Base-by-base conservation (phyloP, 495 filamentous ascomycete species). In the Xylaria bambusicola region DNA sequence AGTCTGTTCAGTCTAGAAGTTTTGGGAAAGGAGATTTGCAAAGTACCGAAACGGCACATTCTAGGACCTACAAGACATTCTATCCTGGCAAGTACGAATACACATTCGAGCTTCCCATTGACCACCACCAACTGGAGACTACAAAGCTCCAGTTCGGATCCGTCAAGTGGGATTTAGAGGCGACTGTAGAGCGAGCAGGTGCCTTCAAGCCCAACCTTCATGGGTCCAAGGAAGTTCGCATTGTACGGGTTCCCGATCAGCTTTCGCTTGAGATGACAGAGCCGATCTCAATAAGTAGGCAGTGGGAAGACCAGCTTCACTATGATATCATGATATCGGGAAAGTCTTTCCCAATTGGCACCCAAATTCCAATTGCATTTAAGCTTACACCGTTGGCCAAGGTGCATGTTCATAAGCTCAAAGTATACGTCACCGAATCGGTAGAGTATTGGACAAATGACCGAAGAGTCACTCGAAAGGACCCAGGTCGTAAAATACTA, bases 261-360 rank as follows among this genome's bases (percentile, higher is more conserved):
- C 84, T 92, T 48, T 98, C 93, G 4, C 77, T 98, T 49, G 95
- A 98, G 68, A 90, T 92, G 72, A 86, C 93, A 24, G 94, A 98
- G 68, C 94, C 94, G 13, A 98, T 98, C 71, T 93, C 93, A 20
- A 98, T 98, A 66, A 97, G 90, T 52, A 81, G 94, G 23, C 93
- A 92, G 56, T 98, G 94, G 94, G 94, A 98, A 66, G 95, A 98
- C 66, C 94, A 98, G 67, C 82, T 98, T 31, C 93, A 97, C 66
- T 98, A 98, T 73, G 94, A 98, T 65, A 98, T 98, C 60, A 90
- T 98, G 65, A 97, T 98, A 60, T 97, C 93, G 3, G 94, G 95
- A 51, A 98, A 98, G 84, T 96, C 93, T 1, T 98, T 98, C 66
- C 92, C 94, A 3, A 80, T 98, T 13, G 95, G 95, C 18, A 81